These are phyloP conservation scores for Globisporangium paddicum DNA, from an alignment of 352 stramenopile genomes.

Conservation along the genomic window DNA sequence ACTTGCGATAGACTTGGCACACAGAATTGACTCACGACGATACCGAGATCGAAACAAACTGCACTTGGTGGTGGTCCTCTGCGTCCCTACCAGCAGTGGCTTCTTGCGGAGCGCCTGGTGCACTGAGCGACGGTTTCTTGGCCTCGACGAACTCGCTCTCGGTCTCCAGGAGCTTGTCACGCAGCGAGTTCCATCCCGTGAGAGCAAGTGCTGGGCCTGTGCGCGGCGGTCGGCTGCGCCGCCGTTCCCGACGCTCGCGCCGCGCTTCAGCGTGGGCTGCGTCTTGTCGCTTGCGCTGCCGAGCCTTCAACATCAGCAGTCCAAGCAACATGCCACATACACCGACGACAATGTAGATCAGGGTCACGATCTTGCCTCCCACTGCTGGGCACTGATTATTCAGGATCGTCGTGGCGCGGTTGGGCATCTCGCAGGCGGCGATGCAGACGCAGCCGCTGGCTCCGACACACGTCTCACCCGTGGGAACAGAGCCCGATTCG, in stretches of 20 bases:
- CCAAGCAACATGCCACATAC: not conserved
- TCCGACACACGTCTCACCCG: constrained; percentile 2
- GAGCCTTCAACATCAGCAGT: constrained; percentile 2
- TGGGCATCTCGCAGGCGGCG: constrained; percentile 14
- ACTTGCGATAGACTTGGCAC: too few species aligned
- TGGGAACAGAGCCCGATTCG: not conserved
- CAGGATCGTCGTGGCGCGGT: constrained; percentile 6
- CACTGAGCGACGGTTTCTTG: not conserved
- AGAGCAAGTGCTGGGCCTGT: constrained; percentile 10
- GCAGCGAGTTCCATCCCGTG: constrained; percentile 13
- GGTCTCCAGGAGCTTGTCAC: constrained; percentile 14
- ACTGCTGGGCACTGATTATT: not conserved
- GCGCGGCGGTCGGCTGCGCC: constrained; percentile 5
- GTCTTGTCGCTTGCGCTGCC: not conserved
- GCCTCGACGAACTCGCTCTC: constrained; percentile 16
- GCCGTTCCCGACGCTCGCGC: not conserved
- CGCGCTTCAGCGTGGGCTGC: constrained; percentile 2
- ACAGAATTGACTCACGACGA: too few species aligned
- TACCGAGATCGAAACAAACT: too few species aligned
- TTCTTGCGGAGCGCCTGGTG: too few species aligned
- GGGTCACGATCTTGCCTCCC: constrained; percentile 1
- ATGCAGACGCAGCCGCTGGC: constrained; percentile 13
- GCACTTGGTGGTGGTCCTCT: too few species aligned
- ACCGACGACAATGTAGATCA: constrained; percentile 3
- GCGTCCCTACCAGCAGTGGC: too few species aligned